Evolutionary conservation across 768 basidiomycete genomes (phyloP).

Genomic region (Pisolithus sp.): DNA sequence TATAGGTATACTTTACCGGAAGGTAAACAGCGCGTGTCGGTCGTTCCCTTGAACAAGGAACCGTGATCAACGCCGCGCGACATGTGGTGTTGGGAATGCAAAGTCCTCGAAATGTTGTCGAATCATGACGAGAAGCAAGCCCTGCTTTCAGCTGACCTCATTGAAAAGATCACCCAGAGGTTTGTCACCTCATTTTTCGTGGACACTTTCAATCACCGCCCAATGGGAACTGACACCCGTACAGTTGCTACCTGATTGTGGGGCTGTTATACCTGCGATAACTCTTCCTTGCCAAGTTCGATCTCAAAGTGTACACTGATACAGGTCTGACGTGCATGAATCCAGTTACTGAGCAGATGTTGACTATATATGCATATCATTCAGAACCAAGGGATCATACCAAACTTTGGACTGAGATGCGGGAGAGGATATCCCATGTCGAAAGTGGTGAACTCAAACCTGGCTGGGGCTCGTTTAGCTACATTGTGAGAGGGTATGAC

Average conservation of each 20-base stretch:
- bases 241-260: constrained; percentile 69
- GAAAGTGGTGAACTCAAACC: too few relatives aligned
- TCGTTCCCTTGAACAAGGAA: too few relatives aligned
- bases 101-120: constrained; percentile 71
- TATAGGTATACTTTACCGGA: too few relatives aligned
- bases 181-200: constrained; percentile 18
- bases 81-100: constrained; percentile 84
- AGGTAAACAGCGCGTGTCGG: too few relatives aligned
- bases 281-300: constrained; percentile 77
- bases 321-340: constrained; percentile 38
- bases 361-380: neutral
- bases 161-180: constrained; percentile 78
- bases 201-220: neutral
- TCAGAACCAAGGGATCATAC: constrained; percentile 52
- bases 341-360: neutral
- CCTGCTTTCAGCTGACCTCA: constrained; percentile 63
- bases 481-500: constrained; percentile 72
- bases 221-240: neutral
- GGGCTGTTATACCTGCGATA: constrained; percentile 80
- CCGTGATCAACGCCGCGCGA: too few relatives aligned
- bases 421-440: constrained; percentile 42
- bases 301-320: constrained; percentile 68
- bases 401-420: constrained; percentile 68
- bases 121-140: constrained; percentile 71
- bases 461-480: constrained; percentile 60